A percentile compares a stretch with the other conserved stretches of the same genome.
phyloP scores from a whole-genome alignment of 352 stramenopile genomes.

The Globisporangium spiculum region DNA sequence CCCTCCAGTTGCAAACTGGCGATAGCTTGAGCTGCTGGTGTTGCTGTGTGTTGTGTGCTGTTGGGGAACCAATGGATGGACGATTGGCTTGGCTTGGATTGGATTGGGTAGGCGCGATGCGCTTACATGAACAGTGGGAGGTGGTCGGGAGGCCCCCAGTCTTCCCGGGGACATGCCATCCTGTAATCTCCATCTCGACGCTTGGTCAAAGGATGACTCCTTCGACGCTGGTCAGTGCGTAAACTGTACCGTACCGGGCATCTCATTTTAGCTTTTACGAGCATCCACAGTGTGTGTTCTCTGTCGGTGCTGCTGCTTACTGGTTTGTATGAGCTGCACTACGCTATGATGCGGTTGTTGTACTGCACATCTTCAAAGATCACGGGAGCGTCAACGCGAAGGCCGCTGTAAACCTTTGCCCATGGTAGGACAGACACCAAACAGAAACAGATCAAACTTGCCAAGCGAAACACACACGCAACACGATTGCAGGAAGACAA shows the following conservation, averaged over 20 bases:
- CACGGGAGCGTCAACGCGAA: background rate
- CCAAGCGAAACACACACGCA: background rate
- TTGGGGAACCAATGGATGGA: background rate
- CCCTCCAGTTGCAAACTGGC: background rate
- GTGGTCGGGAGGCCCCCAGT: background rate
- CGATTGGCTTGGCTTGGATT: background rate
- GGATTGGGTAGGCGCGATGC: background rate
- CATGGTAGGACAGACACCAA: background rate
- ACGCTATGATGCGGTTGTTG: background rate
- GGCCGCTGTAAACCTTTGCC: background rate
- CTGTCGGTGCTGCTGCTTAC: background rate
- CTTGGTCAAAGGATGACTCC: background rate
- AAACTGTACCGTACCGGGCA: background rate
- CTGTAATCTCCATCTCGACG: background rate
- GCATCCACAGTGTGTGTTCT: no score
- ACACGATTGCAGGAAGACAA: background rate
- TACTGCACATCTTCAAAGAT: background rate
- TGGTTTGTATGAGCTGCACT: background rate
- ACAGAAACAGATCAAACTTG: background rate
- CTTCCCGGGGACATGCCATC: background rate
- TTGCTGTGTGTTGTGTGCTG: background rate
- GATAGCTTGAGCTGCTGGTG: background rate
- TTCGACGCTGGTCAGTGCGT: background rate
- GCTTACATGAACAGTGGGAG: background rate
- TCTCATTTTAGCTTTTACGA: background rate